phyloP scores from a whole-genome alignment of 2,329 filamentous ascomycete species.

The Catunica adiposa region DNA sequence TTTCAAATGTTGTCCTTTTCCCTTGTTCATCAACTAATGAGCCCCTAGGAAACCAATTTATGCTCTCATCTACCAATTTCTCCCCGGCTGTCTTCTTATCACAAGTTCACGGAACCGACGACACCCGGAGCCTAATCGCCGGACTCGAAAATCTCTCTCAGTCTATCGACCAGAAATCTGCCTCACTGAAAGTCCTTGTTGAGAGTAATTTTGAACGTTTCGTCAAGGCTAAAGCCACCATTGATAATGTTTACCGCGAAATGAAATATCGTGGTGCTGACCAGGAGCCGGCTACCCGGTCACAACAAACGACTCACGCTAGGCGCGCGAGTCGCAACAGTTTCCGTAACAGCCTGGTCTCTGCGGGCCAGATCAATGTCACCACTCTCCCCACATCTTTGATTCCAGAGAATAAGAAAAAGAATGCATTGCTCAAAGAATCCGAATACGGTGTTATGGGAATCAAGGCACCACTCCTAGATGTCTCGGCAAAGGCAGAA shows the following conservation, averaged over 20 bases:
- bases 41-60: conserved; percentile 63
- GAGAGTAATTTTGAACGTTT: conserved; percentile 98
- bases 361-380: conserved; percentile 22
- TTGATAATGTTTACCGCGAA: conserved; percentile 96
- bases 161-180: conserved; percentile 95
- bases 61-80: conserved; percentile 90
- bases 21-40: conserved; percentile 15
- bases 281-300: conserved; percentile 40
- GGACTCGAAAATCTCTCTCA: conserved; percentile 74
- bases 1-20: not conserved
- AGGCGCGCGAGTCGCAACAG: conserved; percentile 13
- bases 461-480: conserved; percentile 74
- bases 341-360: conserved; percentile 17
- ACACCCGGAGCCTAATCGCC: conserved; percentile 61
- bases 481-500: conserved; percentile 85
- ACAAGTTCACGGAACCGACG: conserved; percentile 73
- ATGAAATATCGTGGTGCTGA: conserved; percentile 65
- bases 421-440: conserved; percentile 83
- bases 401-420: conserved; percentile 47
- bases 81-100: conserved; percentile 83
- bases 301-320: conserved; percentile 38
- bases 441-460: conserved; percentile 79
- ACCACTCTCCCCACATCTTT: conserved; percentile 16
- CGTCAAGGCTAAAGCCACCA: conserved; percentile 90
- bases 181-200: conserved; percentile 86